A percentile compares a stretch with the other conserved stretches of the same genome.
Evolutionary conservation across 2,329 filamentous ascomycete genomes (phyloP).

Genomic region (Drechslerella dactyloides): DNA sequence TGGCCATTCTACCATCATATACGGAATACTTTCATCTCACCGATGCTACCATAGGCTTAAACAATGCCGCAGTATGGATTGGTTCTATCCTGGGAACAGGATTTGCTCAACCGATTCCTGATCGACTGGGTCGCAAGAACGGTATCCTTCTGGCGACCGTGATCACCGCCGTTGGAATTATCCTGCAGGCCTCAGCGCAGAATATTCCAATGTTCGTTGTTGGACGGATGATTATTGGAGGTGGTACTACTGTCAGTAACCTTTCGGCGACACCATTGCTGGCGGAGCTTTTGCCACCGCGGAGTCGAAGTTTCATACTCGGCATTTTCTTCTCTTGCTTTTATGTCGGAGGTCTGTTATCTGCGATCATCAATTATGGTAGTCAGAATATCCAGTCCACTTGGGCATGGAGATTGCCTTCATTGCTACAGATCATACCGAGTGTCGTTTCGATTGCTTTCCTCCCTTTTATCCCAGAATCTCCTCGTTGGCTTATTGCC

Average conservation of each 20-base stretch:
- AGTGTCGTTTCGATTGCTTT: slow-evolving; percentile 54
- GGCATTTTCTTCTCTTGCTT: slow-evolving; percentile 52
- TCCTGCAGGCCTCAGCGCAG: slow-evolving; percentile 62
- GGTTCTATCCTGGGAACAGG: slow-evolving; percentile 60
- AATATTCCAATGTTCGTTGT: slow-evolving; percentile 64
- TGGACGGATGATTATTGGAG: slow-evolving; percentile 61
- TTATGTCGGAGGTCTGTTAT: slow-evolving; percentile 56
- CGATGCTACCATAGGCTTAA: slow-evolving; percentile 64
- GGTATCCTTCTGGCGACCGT: slow-evolving; percentile 59
- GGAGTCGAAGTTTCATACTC: slow-evolving; percentile 29
- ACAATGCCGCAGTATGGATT: slow-evolving; percentile 66
- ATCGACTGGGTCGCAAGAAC: slow-evolving; percentile 60
- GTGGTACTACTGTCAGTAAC: slow-evolving; percentile 57
- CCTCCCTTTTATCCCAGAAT: slow-evolving; percentile 56
- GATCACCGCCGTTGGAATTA: slow-evolving; percentile 60
- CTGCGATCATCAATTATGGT: slow-evolving; percentile 56
- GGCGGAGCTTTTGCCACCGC: slow-evolving; percentile 32
- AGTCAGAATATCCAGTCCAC: slow-evolving; percentile 56
- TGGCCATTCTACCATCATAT: slow-evolving; percentile 67
- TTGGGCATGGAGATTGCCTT: slow-evolving; percentile 59
- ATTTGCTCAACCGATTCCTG: slow-evolving; percentile 57
- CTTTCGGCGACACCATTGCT: slow-evolving; percentile 32
- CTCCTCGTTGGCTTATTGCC: slow-evolving; percentile 58
- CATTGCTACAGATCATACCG: slow-evolving; percentile 57
- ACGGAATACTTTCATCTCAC: slow-evolving; percentile 65